These are phyloP conservation scores for Aspergillus sp. DNA, from an alignment of 2,329 filamentous ascomycete species.

Conservation along the genomic window DNA sequence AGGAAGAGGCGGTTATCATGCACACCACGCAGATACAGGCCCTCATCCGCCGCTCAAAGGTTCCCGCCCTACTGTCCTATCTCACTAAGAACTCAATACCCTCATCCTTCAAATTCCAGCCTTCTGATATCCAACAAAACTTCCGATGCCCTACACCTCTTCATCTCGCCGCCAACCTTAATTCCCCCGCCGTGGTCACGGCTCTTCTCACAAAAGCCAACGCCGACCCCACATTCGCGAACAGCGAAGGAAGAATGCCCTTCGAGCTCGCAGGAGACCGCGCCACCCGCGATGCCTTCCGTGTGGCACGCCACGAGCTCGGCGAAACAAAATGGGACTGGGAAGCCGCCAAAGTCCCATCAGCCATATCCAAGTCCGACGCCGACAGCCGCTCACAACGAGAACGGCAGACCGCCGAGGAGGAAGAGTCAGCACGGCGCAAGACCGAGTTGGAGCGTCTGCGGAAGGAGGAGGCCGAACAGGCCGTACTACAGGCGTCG, in stretches of 20 bases:
- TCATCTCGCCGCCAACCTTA: constrained; percentile 82
- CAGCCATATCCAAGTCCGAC: constrained; percentile 71
- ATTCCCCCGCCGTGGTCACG: constrained; percentile 74
- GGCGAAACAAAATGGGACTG: constrained; percentile 80
- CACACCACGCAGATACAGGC: constrained; percentile 90
- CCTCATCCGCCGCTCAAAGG: constrained; percentile 84
- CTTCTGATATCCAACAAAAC: constrained; percentile 67
- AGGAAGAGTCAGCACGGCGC: constrained; percentile 71
- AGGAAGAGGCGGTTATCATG: constrained; percentile 78
- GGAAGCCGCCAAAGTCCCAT: constrained; percentile 74
- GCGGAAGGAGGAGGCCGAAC: constrained; percentile 62
- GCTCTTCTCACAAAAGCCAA: constrained; percentile 76
- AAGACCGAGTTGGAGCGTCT: constrained; percentile 76
- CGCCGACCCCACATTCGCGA: constrained; percentile 73
- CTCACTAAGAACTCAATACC: constrained; percentile 74
- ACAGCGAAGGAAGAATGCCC: constrained; percentile 77
- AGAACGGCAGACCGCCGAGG: constrained; percentile 71
- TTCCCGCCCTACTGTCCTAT: constrained; percentile 84
- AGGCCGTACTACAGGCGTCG: constrained; percentile 48
- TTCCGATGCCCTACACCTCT: constrained; percentile 82
- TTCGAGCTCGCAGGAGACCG: constrained; percentile 89
- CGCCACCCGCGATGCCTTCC: constrained; percentile 85
- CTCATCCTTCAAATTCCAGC: constrained; percentile 75
- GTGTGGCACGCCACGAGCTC: constrained; percentile 80
- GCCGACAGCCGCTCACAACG: constrained; percentile 70